A percentile compares a stretch with the other conserved stretches of the same genome.
Evolutionary conservation across 345 rosid species (phyloP).

Genomic region (Cardamine occulta): DNA sequence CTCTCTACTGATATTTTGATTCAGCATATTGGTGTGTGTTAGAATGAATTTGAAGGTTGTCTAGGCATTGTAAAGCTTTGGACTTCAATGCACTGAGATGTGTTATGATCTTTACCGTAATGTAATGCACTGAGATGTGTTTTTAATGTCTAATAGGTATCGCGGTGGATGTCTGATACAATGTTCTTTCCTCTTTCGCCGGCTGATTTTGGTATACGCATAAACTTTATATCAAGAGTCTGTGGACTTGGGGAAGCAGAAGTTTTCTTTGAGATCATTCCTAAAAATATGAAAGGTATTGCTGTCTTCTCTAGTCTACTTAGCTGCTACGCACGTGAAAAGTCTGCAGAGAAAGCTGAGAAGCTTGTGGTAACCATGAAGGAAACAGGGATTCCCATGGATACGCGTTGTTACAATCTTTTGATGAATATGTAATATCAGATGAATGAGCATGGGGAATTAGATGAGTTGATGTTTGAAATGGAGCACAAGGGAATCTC

Average conservation of each 20-base stretch:
- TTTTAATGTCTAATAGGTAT: not conserved
- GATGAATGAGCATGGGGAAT: not conserved
- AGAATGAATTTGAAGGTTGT: too few relatives aligned
- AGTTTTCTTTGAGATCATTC: not conserved
- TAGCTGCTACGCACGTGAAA: not conserved
- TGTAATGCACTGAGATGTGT: not conserved
- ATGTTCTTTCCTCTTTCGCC: not conserved
- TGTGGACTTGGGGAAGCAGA: slow-evolving; percentile 4
- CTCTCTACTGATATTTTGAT: not conserved
- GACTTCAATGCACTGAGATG: not conserved
- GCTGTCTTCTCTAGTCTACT: not conserved
- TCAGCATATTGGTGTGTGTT: too few relatives aligned
- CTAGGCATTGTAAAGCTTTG: not conserved
- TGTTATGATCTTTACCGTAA: not conserved
- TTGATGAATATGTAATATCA: not conserved
- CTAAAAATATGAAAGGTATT: not conserved
- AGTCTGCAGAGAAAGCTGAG: not conserved
- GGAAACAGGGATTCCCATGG: not conserved
- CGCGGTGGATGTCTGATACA: slow-evolving; percentile 8
- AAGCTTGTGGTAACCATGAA: not conserved
- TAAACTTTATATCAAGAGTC: slow-evolving; percentile 6
- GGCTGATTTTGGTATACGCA: slow-evolving; percentile 7
- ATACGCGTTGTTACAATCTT: not conserved
- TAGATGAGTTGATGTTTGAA: not conserved
- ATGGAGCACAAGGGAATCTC: not conserved